Base-by-base conservation (phyloP, 495 filamentous ascomycete genomes). In the Neurospora sp. region DNA sequence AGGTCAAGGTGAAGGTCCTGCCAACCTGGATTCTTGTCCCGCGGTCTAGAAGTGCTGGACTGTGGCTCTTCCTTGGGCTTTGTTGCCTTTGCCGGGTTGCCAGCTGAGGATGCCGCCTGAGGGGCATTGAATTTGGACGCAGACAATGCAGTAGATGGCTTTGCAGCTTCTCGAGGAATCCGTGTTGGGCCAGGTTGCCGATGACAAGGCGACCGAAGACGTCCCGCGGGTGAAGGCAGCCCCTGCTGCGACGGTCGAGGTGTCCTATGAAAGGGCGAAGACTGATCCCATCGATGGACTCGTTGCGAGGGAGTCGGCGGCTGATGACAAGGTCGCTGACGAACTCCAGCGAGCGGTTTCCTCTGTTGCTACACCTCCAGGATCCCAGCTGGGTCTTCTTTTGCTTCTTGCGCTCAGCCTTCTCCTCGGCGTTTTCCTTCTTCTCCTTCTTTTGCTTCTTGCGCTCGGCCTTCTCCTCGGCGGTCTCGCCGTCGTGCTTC, bases 51-150 rank as follows among this genome's bases (percentile, higher is more conserved):
- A 44, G 42, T 44, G 42, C 42, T 39, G 0, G 82, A 82, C 70
- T 83, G 79, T 41, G 77, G 20, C 35, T 77, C 18, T 14, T 78
- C 78, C 59, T 73, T 72, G 38, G 75, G 20, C 59, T 77, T 80
- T 46, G 68, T 70, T 5, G 35, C 46, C 69, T 76, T 80, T 39
- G 71, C 22, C 27, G 72, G 38, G 14, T 42, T 71, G 11, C 73
- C n/a, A 18, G 74, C 69, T 20, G 73, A 41, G 9, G 72, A 6
- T 20, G 10, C 73, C 42, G 42, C 42, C 42, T 46, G 42, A 20
- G 18, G 8, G 8, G 42, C n/a, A 37, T 73, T 10, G 53, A 8
- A 20, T 71, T 75, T 76, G 37, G 48, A 42, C 38, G 72, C n/a
- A 18, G 72, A 39, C 44, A 77, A 76, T 20, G 73, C 18, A 2